phyloP scores from a whole-genome alignment of 2,329 filamentous ascomycete species.

The Ophiosphaerella herpotricha region DNA sequence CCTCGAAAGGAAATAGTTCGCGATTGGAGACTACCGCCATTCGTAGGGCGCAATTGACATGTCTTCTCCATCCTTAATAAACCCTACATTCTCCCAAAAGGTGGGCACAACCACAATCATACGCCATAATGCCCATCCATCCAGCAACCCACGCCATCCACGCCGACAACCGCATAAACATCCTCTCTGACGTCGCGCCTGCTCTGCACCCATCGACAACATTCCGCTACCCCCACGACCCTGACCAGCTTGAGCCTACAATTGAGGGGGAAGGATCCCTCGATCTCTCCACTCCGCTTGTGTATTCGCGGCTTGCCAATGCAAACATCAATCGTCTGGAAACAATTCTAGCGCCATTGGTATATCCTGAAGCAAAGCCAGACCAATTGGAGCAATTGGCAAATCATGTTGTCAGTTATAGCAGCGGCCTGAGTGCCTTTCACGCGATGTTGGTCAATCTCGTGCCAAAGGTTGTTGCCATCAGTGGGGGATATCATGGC shows the following conservation, averaged over 20 bases:
- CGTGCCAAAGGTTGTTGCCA: conserved; percentile 81
- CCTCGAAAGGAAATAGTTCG: not conserved
- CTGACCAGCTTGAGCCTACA: conserved; percentile 63
- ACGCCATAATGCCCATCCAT: conserved; percentile 38
- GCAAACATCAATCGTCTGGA: conserved; percentile 87
- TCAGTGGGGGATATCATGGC: conserved; percentile 88
- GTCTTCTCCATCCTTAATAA: not conserved
- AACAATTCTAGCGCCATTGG: conserved; percentile 73
- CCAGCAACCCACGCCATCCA: conserved; percentile 77
- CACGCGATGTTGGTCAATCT: conserved; percentile 84
- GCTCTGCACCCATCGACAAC: conserved; percentile 90
- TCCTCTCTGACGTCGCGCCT: conserved; percentile 79
- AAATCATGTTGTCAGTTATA: conserved; percentile 72
- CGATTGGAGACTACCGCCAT: not conserved
- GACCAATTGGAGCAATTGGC: conserved; percentile 22
- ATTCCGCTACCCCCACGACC: conserved; percentile 78
- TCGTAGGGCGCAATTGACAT: conserved; percentile 20
- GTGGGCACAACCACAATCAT: not conserved
- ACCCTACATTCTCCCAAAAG: not conserved
- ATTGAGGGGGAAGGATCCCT: conserved; percentile 50
- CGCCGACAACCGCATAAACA: conserved; percentile 77
- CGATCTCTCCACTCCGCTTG: conserved; percentile 38
- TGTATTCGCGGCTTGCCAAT: conserved; percentile 81
- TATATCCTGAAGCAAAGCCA: conserved; percentile 57
- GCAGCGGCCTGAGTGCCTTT: conserved; percentile 84